Percentiles rank a stretch among this genome's conserved stretches.
Evolutionary conservation across 2,329 filamentous ascomycete genomes (phyloP).

Genomic region (Neofusicoccum sp.): DNA sequence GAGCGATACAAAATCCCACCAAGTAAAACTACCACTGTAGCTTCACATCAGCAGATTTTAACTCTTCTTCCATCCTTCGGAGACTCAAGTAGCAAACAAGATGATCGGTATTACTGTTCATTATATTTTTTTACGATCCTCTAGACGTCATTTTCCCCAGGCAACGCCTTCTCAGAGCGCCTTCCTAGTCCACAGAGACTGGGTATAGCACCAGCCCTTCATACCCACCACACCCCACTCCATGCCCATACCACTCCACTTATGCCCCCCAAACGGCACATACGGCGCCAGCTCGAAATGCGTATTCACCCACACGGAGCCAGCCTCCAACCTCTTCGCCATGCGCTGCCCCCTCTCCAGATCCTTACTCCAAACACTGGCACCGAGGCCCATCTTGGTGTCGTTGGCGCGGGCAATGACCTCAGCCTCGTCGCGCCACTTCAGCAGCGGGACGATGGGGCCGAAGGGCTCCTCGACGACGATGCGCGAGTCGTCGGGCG

Average conservation of each 20-base stretch:
- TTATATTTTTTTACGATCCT: too few species aligned
- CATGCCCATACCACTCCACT: slow-evolving; percentile 60
- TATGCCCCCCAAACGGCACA: slow-evolving; percentile 61
- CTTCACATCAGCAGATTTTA: too few species aligned
- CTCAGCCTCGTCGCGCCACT: slow-evolving; percentile 57
- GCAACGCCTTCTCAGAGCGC: background rate
- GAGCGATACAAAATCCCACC: too few species aligned
- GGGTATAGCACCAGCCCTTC: slow-evolving; percentile 56
- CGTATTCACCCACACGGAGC: slow-evolving; percentile 54
- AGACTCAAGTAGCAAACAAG: too few species aligned
- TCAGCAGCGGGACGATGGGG: slow-evolving; percentile 62
- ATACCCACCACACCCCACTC: slow-evolving; percentile 61
- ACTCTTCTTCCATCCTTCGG: too few species aligned
- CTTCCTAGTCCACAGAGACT: slow-evolving; percentile 10
- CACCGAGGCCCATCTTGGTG: slow-evolving; percentile 52
- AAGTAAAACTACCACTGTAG: too few species aligned
- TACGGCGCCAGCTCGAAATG: slow-evolving; percentile 32
- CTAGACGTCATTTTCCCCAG: too few species aligned
- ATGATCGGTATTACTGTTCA: too few species aligned
- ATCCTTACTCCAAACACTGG: slow-evolving; percentile 54
- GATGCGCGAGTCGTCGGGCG: slow-evolving; percentile 54
- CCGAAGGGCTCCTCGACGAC: slow-evolving; percentile 61
- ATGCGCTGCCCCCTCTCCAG: slow-evolving; percentile 45
- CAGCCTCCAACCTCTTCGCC: slow-evolving; percentile 47
- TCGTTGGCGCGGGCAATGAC: slow-evolving; percentile 49